Conservation (phyloP, 2,329 filamentous ascomycete genomes). For the Colletotrichum euphorbiae region DNA sequence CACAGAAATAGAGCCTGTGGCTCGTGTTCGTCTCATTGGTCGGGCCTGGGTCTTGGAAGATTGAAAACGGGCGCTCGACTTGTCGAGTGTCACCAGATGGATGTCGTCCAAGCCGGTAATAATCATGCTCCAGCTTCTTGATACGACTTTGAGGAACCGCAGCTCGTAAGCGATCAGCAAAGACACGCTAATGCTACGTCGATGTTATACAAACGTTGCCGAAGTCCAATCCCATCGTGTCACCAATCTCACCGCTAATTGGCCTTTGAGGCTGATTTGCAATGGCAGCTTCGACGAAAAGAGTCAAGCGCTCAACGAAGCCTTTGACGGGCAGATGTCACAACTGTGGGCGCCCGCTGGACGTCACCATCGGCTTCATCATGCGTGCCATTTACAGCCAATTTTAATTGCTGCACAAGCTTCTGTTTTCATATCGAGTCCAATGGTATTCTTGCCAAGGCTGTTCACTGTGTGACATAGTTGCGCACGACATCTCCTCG, state of each 20-base stretch:
- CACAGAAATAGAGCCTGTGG: neutral
- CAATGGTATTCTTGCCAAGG: no score
- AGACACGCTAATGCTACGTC: neutral
- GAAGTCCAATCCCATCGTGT: slow-evolving; percentile 2
- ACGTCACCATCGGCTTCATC: neutral
- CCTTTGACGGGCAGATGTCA: neutral
- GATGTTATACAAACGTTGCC: slow-evolving; percentile 7
- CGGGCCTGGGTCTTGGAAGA: slow-evolving; percentile 2
- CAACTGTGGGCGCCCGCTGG: neutral
- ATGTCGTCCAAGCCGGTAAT: neutral
- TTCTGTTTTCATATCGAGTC: neutral
- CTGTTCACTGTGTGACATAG: no score
- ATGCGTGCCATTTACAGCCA: neutral
- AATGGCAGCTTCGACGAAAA: neutral
- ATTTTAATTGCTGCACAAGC: neutral
- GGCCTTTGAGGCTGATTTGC: neutral
- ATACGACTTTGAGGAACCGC: neutral
- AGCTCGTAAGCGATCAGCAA: slow-evolving; percentile 4
- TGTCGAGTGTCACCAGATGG: slow-evolving; percentile 5
- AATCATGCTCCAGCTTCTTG: neutral
- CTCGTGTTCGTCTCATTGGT: slow-evolving; percentile 16
- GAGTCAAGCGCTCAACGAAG: slow-evolving; percentile 1
- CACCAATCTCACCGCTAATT: slow-evolving; percentile 8
- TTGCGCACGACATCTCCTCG: no score
- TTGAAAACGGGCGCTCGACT: slow-evolving; percentile 14